phyloP scores from a whole-genome alignment of 805 yeast species.

The Metschnikowia matae region DNA sequence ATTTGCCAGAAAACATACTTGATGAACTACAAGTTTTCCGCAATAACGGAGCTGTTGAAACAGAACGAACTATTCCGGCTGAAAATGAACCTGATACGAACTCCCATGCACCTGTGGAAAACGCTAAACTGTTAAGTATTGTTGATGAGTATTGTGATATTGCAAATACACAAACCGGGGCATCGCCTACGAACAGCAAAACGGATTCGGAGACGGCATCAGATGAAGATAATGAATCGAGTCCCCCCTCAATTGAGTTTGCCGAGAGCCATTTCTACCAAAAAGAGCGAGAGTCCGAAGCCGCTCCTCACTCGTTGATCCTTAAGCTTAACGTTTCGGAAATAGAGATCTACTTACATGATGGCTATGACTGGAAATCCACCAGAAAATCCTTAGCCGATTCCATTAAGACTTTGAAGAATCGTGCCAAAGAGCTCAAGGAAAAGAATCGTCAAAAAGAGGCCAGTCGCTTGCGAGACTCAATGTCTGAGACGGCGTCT shows the following conservation, averaged over 20 bases:
- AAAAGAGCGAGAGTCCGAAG: not conserved
- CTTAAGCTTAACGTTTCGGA: constrained; percentile 36
- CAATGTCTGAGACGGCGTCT: not conserved
- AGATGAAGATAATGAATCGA: not conserved
- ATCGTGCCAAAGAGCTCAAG: constrained; percentile 30
- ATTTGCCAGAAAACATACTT: constrained; percentile 28
- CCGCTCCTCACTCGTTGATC: constrained; percentile 8
- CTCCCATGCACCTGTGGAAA: not conserved
- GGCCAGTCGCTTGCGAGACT: not conserved
- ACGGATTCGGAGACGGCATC: not conserved
- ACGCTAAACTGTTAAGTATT: not conserved
- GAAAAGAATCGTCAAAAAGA: constrained; percentile 10
- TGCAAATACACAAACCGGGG: not conserved
- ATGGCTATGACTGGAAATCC: constrained; percentile 90
- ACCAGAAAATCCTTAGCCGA: constrained; percentile 66
- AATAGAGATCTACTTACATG: constrained; percentile 53
- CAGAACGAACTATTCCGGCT: too few species aligned
- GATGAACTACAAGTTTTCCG: constrained; percentile 20
- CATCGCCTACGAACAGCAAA: not conserved
- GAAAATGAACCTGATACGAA: not conserved
- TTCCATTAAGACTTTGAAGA: constrained; percentile 63
- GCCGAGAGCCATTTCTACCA: constrained; percentile 2
- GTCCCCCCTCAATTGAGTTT: not conserved
- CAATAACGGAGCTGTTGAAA: not conserved
- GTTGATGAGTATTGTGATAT: constrained; percentile 1